phyloP scores from a whole-genome alignment of 805 yeast species.

The Cyberlindnera veronae region DNA sequence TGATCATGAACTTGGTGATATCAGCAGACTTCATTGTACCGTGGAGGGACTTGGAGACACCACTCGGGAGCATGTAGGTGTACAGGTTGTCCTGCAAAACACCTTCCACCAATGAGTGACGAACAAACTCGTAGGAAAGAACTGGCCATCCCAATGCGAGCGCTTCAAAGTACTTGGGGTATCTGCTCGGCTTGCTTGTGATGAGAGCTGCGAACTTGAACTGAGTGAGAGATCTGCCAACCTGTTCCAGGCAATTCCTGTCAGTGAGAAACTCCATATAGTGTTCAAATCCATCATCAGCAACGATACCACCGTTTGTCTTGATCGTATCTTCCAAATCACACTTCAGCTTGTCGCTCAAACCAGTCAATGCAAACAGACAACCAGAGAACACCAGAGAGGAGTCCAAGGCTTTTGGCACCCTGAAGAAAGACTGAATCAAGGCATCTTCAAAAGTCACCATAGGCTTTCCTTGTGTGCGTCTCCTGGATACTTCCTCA shows the following conservation, averaged over 20 bases:
- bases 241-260: conserved; percentile 6
- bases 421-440: background rate
- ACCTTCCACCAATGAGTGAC: conserved; percentile 40
- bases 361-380: conserved; percentile 38
- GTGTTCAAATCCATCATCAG: conserved; percentile 32
- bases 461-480: conserved; percentile 4
- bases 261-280: conserved; percentile 4
- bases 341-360: conserved; percentile 27
- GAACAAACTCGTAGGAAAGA: conserved; percentile 53
- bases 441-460: conserved; percentile 14
- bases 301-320: conserved; percentile 41
- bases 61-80: conserved; percentile 67
- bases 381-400: conserved; percentile 27
- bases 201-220: conserved; percentile 63
- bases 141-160: conserved; percentile 87
- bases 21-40: conserved; percentile 45
- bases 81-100: conserved; percentile 24
- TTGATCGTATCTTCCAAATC: conserved; percentile 35
- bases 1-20: conserved; percentile 39
- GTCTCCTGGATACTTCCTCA: conserved; percentile 16
- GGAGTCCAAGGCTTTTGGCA: conserved; percentile 1
- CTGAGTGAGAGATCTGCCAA: conserved; percentile 9
- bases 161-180: conserved; percentile 73
- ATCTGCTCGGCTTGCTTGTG: conserved; percentile 49
- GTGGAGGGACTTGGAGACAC: conserved; percentile 49